phyloP scores from a whole-genome alignment of 179 eudicot species.

The Nepenthes alata region DNA sequence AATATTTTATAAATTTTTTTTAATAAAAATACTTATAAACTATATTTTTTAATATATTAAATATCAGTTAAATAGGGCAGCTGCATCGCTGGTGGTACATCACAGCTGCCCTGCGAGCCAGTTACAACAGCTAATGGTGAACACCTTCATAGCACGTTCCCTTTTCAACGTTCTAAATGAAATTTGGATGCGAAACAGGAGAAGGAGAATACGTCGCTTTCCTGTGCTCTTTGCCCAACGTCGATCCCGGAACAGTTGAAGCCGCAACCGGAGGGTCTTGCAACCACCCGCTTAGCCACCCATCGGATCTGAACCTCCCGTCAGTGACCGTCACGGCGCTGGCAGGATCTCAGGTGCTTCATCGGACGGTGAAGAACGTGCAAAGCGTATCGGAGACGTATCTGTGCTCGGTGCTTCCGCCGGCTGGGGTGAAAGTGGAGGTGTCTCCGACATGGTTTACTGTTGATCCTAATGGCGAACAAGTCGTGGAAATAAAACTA shows the following conservation, averaged over 20 bases:
- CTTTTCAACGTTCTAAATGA: too few relatives aligned
- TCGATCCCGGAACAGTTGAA: slow-evolving; percentile 35
- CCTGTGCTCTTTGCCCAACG: slow-evolving; percentile 67
- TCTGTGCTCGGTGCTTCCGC: slow-evolving; percentile 42
- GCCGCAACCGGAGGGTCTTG: slow-evolving; percentile 72
- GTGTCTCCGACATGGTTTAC: slow-evolving; percentile 61
- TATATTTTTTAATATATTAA: too few relatives aligned
- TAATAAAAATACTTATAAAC: too few relatives aligned
- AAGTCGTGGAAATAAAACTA: slow-evolving; percentile 43
- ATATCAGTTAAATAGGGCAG: too few relatives aligned
- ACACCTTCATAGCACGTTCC: too few relatives aligned
- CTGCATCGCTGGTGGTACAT: too few relatives aligned
- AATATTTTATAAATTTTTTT: too few relatives aligned
- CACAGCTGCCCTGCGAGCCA: too few relatives aligned
- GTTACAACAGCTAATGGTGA: too few relatives aligned
- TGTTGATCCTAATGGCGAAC: slow-evolving; percentile 37
- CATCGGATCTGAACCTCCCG: slow-evolving; percentile 80
- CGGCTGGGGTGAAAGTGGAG: slow-evolving; percentile 44
- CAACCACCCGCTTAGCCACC: slow-evolving; percentile 33
- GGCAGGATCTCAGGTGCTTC: slow-evolving; percentile 24
- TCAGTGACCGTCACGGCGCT: slow-evolving; percentile 62
- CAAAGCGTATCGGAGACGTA: slow-evolving; percentile 59
- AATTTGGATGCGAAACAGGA: slow-evolving; percentile 24
- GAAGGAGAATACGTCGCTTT: slow-evolving; percentile 70
- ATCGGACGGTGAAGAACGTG: slow-evolving; percentile 43